These are phyloP conservation scores for Spathaspora girioi DNA, from an alignment of 805 yeast genomes.

Conservation along the genomic window DNA sequence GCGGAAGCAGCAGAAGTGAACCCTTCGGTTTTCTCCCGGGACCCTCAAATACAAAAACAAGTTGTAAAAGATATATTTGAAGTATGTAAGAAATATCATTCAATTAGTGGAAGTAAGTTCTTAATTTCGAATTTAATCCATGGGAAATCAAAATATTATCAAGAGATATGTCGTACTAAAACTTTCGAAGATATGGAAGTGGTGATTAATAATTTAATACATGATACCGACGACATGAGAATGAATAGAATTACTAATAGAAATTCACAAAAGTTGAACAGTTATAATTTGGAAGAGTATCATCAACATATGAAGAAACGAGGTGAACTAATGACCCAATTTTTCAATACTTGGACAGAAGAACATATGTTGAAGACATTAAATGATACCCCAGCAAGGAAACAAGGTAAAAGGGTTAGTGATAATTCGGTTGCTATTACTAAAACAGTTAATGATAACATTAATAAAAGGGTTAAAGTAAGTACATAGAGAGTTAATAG, in stretches of 20 bases:
- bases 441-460: background rate
- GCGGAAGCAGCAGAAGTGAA: constrained; percentile 88
- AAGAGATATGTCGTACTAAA: constrained; percentile 48
- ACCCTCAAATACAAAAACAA: constrained; percentile 50
- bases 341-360: constrained; percentile 2
- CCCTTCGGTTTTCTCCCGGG: constrained; percentile 65
- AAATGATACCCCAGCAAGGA: constrained; percentile 4
- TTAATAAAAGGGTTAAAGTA: background rate
- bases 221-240: constrained; percentile 24
- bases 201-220: constrained; percentile 32
- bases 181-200: constrained; percentile 46
- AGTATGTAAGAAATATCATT: constrained; percentile 57
- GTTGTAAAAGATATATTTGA: constrained; percentile 53
- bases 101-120: constrained; percentile 73
- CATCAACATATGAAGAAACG: constrained; percentile 3
- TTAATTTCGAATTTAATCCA: constrained; percentile 77
- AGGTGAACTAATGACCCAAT: constrained; percentile 1
- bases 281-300: constrained; percentile 13
- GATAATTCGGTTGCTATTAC: background rate
- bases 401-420: background rate
- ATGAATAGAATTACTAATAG: constrained; percentile 29
- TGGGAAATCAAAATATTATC: constrained; percentile 63
- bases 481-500: background rate
- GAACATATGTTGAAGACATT: constrained; percentile 4
- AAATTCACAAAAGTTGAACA: constrained; percentile 28